Conservation (phyloP, 1,139 yeast genomes). For the Saccharomycopsis crataegensis region DNA sequence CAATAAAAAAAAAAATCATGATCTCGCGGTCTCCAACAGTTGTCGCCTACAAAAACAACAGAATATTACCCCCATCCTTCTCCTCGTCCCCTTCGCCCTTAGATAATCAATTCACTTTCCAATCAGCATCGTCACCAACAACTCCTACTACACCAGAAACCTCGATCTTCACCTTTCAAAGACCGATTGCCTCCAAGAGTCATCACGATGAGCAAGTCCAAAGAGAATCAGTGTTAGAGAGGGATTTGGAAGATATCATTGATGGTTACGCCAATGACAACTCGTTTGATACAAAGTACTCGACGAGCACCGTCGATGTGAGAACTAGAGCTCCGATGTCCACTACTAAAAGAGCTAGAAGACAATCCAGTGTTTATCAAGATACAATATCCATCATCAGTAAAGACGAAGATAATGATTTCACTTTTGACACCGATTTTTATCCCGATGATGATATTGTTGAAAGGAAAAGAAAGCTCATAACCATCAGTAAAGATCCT, state of each 20-base stretch:
- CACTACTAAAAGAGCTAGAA: constrained; percentile 1
- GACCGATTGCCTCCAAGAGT: neutral
- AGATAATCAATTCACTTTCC: too few relatives aligned
- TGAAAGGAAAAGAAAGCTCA: constrained; percentile 2
- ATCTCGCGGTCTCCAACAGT: too few relatives aligned
- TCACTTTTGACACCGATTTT: neutral
- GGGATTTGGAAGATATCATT: constrained; percentile 20
- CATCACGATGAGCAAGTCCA: neutral
- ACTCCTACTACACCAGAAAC: neutral
- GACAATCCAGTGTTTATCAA: constrained; percentile 12
- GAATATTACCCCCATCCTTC: neutral
- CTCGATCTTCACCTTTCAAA: neutral
- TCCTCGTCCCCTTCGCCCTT: too few relatives aligned
- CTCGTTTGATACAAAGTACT: neutral
- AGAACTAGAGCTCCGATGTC: neutral
- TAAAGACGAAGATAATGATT: constrained; percentile 6
- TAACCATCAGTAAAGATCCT: neutral
- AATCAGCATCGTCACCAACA: neutral
- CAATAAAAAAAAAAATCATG: neutral
- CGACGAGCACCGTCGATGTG: neutral
- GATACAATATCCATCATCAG: constrained; percentile 10
- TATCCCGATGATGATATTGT: neutral
- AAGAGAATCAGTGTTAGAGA: constrained; percentile 7
- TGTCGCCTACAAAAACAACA: neutral
- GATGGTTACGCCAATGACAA: constrained; percentile 2